Base-by-base conservation (phyloP, 495 filamentous ascomycete genomes). In the Podospora bellae-mahoneyi region DNA sequence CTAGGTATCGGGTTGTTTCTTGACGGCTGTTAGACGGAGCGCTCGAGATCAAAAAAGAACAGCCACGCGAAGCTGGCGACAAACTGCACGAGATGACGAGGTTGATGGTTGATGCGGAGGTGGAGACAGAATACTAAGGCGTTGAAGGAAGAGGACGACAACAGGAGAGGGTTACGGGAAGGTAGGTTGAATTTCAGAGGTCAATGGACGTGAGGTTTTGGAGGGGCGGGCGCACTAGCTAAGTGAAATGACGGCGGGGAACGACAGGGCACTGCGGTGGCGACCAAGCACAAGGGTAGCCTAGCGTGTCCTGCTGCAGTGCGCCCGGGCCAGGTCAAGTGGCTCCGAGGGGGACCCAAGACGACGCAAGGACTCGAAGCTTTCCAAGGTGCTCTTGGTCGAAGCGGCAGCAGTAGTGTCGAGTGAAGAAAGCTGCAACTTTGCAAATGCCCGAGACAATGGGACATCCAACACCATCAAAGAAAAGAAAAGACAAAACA, bases 221-320 rank as follows among this genome's bases (percentile, higher is more conserved):
- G 75, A 77, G 75, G 74, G 75, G 75, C 72, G 75, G 72, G 74
- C 72, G 72, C 70, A 65, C 71, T 76, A 73, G 75, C 75, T 73
- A 69, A 70, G 70, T 76, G 74, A 76, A 76, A 76, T 73, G 75
- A 77, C 71, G 75, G 75, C 75, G 74, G 75, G 75, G 75, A 77
- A 75, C 64, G 72, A 73, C 72, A 77, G 75, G 74, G 74, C 74
- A 73, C 68, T 69, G 66, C 66, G 74, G 75, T 76, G 75, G 72
- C 75, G 71, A 76, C 74, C 74, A 68, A 66, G 70, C 74, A 73
- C 74, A 68, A 74, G 74, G 72, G 67, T 62, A 71, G 73, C 72
- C 65, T 71, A 65, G 70, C 63, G 73, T 67, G 70, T 70, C 64
- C 70, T 73, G 71, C 69, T 66, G 68, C 63, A 72, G 73, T 68